Evolutionary conservation across 2,329 filamentous ascomycete species (phyloP), one percentile per base, ranked within the genome.

Genomic region (Fusarium guadeloupense): DNA sequence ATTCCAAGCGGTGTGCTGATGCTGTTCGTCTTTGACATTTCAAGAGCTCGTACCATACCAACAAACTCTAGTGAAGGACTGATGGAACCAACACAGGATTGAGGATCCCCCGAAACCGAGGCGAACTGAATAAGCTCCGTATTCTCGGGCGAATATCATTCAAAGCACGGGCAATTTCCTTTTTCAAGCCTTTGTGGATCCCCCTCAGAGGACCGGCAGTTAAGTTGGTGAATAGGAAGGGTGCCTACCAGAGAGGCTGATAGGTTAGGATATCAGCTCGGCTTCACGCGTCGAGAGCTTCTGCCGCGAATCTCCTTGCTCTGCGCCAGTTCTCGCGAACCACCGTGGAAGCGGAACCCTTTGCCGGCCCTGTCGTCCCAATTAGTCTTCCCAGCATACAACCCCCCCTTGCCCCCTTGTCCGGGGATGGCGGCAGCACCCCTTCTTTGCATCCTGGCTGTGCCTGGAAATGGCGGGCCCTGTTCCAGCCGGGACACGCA

Each of bases 281-380:
- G 44, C 43, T 58, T 34, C 28, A 49, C 28, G 28, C 43, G 62
- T 46, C 52, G 50, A 55, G 48, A 61, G 52, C 34, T 50, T 62
- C 59, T 55, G 42, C 54, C 37, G 56, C 41, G 60, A 40, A 54
- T 31, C 46, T 59, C 64, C 64, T 62, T 48, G 55, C 54, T 50
- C 55, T 61, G 54, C 62, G 62, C 50, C 49, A 63, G 55, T 62
- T 60, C 61, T 45, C 44, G 21, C 47, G 44, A 58, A 54, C 63
- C 68, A 59, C 69, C 68, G 68, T 71, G 69, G 68, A 69, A 71
- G 69, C 70, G 69, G 69, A 69, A 72, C 49, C 59, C 65, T 59
- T 72, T 71, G 54, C 70, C 70, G 70, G 69, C 51, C 53, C 58
- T 52, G 47, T 66, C 54, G 52, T 59, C 53, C 49, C 31, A 63